Evolutionary conservation across 2,329 filamentous ascomycete genomes (phyloP).

Genomic region (Colletotrichum camelliae): DNA sequence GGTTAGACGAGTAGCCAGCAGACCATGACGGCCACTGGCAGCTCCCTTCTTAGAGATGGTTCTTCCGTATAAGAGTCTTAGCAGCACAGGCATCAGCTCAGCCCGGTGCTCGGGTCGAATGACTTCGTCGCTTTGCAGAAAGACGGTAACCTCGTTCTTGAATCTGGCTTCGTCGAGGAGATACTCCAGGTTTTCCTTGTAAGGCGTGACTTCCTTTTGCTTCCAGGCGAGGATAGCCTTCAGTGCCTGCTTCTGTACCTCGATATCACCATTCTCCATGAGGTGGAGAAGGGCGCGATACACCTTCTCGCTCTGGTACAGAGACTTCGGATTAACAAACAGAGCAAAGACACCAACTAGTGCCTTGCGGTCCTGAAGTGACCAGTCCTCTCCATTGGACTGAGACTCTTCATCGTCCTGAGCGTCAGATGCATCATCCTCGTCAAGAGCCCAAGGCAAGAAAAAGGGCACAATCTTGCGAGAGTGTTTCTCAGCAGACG

Average conservation of each 20-base stretch:
- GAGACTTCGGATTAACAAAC: constrained; percentile 84
- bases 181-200: constrained; percentile 85
- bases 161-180: constrained; percentile 90
- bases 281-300: constrained; percentile 77
- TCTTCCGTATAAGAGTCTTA: constrained; percentile 87
- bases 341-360: constrained; percentile 82
- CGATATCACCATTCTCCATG: constrained; percentile 85
- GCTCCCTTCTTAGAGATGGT: constrained; percentile 83
- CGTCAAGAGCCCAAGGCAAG: constrained; percentile 75
- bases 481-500: constrained; percentile 84
- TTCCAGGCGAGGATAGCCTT: constrained; percentile 93
- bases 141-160: constrained; percentile 90
- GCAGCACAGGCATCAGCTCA: constrained; percentile 82
- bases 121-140: constrained; percentile 77
- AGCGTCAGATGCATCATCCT: constrained; percentile 44
- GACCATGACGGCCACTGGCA: constrained; percentile 78
- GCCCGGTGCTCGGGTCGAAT: constrained; percentile 76
- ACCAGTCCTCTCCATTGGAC: constrained; percentile 59
- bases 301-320: constrained; percentile 80
- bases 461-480: constrained; percentile 86
- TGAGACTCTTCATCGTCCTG: constrained; percentile 50
- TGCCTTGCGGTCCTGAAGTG: constrained; percentile 80
- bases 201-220: constrained; percentile 73
- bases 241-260: constrained; percentile 85
- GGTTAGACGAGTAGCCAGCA: constrained; percentile 81